Percentiles rank a stretch among this genome's conserved stretches.
Evolutionary conservation across 2,329 filamentous ascomycete genomes (phyloP).

Genomic region (Tolypocladium cylindrosporum): DNA sequence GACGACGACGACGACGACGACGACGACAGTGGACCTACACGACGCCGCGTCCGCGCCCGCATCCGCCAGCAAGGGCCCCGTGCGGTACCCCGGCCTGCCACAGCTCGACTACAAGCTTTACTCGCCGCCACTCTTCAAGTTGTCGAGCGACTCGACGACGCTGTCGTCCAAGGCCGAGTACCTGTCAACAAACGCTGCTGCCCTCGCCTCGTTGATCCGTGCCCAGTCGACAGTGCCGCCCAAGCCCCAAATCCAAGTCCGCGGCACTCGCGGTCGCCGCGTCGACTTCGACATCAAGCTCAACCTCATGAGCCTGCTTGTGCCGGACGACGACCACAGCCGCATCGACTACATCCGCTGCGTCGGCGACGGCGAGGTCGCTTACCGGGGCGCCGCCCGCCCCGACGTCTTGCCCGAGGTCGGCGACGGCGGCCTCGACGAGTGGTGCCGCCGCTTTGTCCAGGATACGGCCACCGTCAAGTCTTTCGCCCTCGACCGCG

Average conservation of each 20-base stretch:
- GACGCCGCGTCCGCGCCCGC: not conserved
- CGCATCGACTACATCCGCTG: constrained; percentile 45
- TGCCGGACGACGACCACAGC: constrained; percentile 32
- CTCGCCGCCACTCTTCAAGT: constrained; percentile 38
- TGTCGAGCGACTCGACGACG: constrained; percentile 37
- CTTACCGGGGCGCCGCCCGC: constrained; percentile 35
- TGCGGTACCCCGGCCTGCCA: constrained; percentile 36
- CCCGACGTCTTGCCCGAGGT: constrained; percentile 33
- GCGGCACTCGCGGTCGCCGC: constrained; percentile 31
- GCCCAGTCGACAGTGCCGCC: constrained; percentile 41
- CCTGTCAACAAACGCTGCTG: constrained; percentile 33
- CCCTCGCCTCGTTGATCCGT: constrained; percentile 36
- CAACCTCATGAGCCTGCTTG: constrained; percentile 43
- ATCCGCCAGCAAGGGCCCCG: constrained; percentile 10
- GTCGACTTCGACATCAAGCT: constrained; percentile 44
- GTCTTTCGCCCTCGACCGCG: constrained; percentile 40
- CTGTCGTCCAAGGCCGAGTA: constrained; percentile 37
- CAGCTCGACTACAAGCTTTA: constrained; percentile 42
- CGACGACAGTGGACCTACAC: not conserved
- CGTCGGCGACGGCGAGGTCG: constrained; percentile 37
- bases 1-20: not conserved
- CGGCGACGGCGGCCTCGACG: constrained; percentile 32
- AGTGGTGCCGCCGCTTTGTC: constrained; percentile 38
- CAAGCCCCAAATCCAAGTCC: constrained; percentile 41
- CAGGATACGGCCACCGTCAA: constrained; percentile 34